Base-by-base conservation (phyloP, 176 grass and related monocot species). In the Echinochloa phyllopogon region DNA sequence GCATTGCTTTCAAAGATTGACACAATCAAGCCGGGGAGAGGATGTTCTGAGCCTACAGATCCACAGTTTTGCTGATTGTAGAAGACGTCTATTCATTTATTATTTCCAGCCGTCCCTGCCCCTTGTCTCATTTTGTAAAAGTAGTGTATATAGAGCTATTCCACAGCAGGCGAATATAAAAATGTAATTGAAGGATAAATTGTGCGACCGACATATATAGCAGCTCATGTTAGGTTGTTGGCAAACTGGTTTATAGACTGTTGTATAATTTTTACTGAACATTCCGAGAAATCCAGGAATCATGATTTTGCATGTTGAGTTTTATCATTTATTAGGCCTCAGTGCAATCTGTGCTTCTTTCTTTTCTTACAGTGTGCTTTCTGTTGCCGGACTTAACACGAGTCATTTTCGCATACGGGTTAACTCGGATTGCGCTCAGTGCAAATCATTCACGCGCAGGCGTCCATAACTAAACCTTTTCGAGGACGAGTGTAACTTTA, bases 61-160 rank as follows among this genome's bases (percentile, higher is more conserved):
- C 55, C 55, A 76, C 64, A n/a, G 8, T 88, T 86, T 84, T 83
- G 40, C 52, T 76, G 45, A 69, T 60, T 27, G 39, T 91, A 71
- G 74, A 78, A 52, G 71, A 37, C 59, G 55, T 9, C 69, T 64
- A 84, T 94, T 85, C 82, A 80, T 85, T 94, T 55, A 85, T 88
- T 77, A 56, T 81, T 86, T 88, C 20, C 80, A 74, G 61, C 74
- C 56, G 24, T 74, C 43, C 10, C 52, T 60, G 21, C 68, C 61
- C 60, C 74, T 73, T 20, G 8, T 63, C 39, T 57, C 51, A 5
- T 80, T 57, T 21, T 83, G 83, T 94, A 83, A 65, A 83, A 91
- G 56, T 79, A 86, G 74, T 94, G 89, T 86, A 84, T 36, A 70
- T 87, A 87, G 73, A 64, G 20, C 37, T 69, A 65, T 14, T 13